Percentiles rank a stretch among this genome's conserved stretches.
Conservation (phyloP, 2,329 filamentous ascomycete genomes). For the Rutstroemia sp. region DNA sequence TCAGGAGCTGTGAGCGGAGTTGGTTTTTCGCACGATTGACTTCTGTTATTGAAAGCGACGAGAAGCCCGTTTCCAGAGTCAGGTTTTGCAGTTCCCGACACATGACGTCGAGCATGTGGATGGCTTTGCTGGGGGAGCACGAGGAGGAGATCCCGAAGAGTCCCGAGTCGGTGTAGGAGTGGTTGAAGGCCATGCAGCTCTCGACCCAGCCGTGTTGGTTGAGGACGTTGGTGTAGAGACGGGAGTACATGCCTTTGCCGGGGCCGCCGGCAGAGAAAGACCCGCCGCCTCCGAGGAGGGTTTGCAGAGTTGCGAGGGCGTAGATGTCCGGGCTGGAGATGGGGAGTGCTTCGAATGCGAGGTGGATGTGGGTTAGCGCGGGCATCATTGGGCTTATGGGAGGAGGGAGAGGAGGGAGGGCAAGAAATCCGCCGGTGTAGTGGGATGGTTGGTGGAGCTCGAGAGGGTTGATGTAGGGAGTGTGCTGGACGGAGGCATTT, state of each 20-base stretch:
- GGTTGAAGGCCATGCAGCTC: constrained; percentile 92
- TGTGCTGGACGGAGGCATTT: constrained; percentile 49
- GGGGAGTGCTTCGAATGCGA: constrained; percentile 90
- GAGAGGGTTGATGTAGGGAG: constrained; percentile 36
- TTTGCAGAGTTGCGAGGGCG: constrained; percentile 90
- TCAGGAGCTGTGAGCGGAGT: constrained; percentile 78
- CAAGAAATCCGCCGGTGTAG: constrained; percentile 92
- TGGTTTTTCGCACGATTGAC: constrained; percentile 96
- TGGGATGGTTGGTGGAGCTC: constrained; percentile 54
- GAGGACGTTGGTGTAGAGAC: constrained; percentile 93
- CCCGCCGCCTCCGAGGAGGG: constrained; percentile 87
- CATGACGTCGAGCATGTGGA: constrained; percentile 88
- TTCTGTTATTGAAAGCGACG: constrained; percentile 64
- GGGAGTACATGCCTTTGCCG: constrained; percentile 98
- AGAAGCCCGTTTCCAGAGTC: constrained; percentile 67
- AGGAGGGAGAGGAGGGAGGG: constrained; percentile 72
- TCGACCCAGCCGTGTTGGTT: constrained; percentile 99
- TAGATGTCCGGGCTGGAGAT: constrained; percentile 92
- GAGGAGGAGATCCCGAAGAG: constrained; percentile 89
- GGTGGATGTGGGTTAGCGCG: constrained; percentile 83
- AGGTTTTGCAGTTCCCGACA: constrained; percentile 80
- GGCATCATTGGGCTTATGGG: constrained; percentile 71
- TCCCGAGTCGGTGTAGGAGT: constrained; percentile 92
- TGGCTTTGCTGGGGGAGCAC: constrained; percentile 71
- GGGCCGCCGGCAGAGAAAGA: constrained; percentile 96